These are phyloP conservation scores for Lasiodiplodia hormozganensis DNA, from an alignment of 2,329 filamentous ascomycete genomes.

Conservation along the genomic window DNA sequence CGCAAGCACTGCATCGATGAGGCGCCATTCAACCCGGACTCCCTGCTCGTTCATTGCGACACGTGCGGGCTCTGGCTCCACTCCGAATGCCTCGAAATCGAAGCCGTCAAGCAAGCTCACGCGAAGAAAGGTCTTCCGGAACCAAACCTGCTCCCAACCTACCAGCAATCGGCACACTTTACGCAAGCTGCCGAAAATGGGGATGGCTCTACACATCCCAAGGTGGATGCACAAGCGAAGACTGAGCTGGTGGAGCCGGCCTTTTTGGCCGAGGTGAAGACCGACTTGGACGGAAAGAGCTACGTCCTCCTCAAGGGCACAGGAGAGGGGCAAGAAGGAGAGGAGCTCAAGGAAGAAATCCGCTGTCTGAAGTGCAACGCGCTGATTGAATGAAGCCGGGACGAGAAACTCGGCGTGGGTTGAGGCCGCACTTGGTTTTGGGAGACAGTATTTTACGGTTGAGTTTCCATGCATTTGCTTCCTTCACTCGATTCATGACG, in stretches of 20 bases:
- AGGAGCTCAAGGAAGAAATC: background rate
- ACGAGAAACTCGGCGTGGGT: background rate
- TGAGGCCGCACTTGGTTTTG: background rate
- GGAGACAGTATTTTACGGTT: background rate
- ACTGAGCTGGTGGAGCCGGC: background rate
- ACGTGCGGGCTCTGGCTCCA: slow-evolving; percentile 54
- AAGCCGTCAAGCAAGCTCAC: slow-evolving; percentile 15
- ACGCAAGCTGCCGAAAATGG: background rate
- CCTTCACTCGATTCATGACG: background rate
- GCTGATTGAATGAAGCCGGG: background rate
- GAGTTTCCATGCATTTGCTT: slow-evolving; percentile 1
- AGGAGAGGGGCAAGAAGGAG: background rate
- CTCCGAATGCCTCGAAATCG: slow-evolving; percentile 43
- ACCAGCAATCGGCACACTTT: background rate
- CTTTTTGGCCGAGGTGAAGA: background rate
- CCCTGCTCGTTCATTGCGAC: slow-evolving; percentile 50
- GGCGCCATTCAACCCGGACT: slow-evolving; percentile 51
- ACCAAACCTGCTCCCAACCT: background rate
- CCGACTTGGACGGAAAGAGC: background rate
- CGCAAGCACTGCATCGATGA: slow-evolving; percentile 49
- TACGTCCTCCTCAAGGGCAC: background rate
- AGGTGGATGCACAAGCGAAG: background rate
- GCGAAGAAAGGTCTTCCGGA: slow-evolving; percentile 6
- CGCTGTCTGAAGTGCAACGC: slow-evolving; percentile 7
- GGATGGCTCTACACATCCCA: background rate